phyloP scores from a whole-genome alignment of 495 filamentous ascomycete genomes.

The Rostrohypoxylon terebratum region DNA sequence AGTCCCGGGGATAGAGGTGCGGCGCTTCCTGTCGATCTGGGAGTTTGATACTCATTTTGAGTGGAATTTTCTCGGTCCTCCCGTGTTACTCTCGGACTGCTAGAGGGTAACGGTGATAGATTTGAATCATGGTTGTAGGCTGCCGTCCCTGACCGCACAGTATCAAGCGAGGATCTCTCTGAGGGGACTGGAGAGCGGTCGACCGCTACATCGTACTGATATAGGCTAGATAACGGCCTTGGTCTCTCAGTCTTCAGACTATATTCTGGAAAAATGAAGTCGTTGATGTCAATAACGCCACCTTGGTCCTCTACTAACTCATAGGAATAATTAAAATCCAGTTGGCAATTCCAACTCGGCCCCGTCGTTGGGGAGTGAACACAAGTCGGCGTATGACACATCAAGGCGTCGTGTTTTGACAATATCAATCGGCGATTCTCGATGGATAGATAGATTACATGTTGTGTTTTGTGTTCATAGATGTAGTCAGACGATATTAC shows the following conservation, averaged over 20 bases:
- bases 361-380: constrained; percentile 25
- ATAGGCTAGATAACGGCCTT: constrained; percentile 9
- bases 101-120: constrained; percentile 12
- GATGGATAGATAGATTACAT: constrained; percentile 17
- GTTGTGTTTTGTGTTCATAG: constrained; percentile 7
- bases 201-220: constrained; percentile 19
- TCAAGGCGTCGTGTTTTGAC: constrained; percentile 20
- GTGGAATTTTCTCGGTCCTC: not conserved
- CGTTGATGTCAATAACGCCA: constrained; percentile 11
- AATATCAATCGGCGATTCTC: constrained; percentile 13
- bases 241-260: constrained; percentile 35
- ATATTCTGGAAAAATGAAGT: constrained; percentile 4
- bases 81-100: not conserved
- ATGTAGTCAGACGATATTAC: not conserved
- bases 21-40: not conserved
- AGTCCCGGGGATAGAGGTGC: not conserved
- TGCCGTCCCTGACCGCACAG: not conserved
- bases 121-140: not conserved
- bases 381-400: constrained; percentile 32
- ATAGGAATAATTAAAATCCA: constrained; percentile 15
- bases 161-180: constrained; percentile 1
- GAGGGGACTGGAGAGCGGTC: constrained; percentile 22
- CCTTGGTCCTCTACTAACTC: constrained; percentile 8
- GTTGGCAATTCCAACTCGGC: constrained; percentile 15
- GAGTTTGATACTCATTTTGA: constrained; percentile 4